These are phyloP conservation scores for Termitomyces sp. DNA, from an alignment of 768 basidiomycete species.

Conservation along the genomic window DNA sequence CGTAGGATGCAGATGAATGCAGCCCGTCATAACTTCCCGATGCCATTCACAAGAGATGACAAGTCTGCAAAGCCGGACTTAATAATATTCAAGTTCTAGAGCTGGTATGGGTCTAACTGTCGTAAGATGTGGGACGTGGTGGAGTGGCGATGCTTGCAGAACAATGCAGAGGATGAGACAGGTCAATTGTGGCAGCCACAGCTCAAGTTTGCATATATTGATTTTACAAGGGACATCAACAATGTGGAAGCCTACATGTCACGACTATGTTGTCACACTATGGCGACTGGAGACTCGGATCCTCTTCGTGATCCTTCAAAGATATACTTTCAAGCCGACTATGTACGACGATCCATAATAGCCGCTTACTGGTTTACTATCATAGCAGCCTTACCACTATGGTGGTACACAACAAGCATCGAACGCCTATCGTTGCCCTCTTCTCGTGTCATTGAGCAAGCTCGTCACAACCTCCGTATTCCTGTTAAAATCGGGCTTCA, in stretches of 20 bases:
- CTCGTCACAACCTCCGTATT: conserved; percentile 37
- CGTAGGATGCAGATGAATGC: conserved; percentile 25
- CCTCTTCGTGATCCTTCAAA: conserved; percentile 40
- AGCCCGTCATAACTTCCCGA: conserved; percentile 34
- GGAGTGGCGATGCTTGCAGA: neutral
- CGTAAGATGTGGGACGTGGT: neutral
- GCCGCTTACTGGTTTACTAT: conserved; percentile 76
- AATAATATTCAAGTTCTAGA: neutral
- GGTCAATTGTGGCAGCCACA: conserved; percentile 21
- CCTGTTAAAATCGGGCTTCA: conserved; percentile 42
- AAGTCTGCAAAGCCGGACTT: neutral
- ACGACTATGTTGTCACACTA: conserved; percentile 2
- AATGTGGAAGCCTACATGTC: conserved; percentile 9
- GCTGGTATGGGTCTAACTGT: neutral
- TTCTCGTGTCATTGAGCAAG: conserved; percentile 48
- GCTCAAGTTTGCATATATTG: conserved; percentile 25
- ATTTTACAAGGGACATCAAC: conserved; percentile 18
- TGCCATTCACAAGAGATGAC: conserved; percentile 28
- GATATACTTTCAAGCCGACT: conserved; percentile 46
- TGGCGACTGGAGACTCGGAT: conserved; percentile 11
- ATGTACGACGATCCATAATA: conserved; percentile 56
- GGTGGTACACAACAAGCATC: conserved; percentile 94
- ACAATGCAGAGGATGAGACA: conserved; percentile 1
- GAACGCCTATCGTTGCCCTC: conserved; percentile 73
- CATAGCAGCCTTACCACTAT: conserved; percentile 76